These are phyloP conservation scores for Epipyxis sp. DNA, from an alignment of 108 stramenopile genomes.

Conservation along the genomic window DNA sequence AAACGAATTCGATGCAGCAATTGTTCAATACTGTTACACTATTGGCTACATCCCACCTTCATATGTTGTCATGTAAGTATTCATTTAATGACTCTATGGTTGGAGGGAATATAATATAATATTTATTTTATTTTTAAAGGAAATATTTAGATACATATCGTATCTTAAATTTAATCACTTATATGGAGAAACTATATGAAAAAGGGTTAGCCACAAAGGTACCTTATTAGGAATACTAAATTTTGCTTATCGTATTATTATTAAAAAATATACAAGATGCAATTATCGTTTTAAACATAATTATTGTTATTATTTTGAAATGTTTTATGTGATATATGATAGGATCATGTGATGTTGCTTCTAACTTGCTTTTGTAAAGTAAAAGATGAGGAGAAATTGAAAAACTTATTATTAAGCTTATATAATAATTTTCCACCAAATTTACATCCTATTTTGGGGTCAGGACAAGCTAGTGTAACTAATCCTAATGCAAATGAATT, in stretches of 20 bases:
- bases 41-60: conserved; percentile 25
- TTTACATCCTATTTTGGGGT: no score
- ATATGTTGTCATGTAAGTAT: conserved; percentile 10
- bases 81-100: background rate
- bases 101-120: background rate
- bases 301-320: no score
- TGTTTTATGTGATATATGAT: background rate
- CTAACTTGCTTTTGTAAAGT: conserved; percentile 3
- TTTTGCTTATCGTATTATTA: background rate
- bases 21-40: conserved; percentile 18
- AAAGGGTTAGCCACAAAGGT: background rate
- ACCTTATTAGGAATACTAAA: background rate
- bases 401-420: no score
- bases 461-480: no score
- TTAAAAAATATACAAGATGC: no score
- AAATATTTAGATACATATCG: conserved; percentile 20
- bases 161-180: background rate
- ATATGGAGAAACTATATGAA: conserved; percentile 2
- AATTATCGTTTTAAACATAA: no score
- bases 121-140: background rate
- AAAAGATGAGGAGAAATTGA: conserved; percentile 25
- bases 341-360: conserved; percentile 13
- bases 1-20: conserved; percentile 17
- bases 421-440: no score
- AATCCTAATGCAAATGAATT: no score